Percentiles rank a stretch among this genome's conserved stretches.
These are phyloP conservation scores for Zymoseptoria tritici DNA, from an alignment of 2,329 filamentous ascomycete genomes.

Conservation along the genomic window DNA sequence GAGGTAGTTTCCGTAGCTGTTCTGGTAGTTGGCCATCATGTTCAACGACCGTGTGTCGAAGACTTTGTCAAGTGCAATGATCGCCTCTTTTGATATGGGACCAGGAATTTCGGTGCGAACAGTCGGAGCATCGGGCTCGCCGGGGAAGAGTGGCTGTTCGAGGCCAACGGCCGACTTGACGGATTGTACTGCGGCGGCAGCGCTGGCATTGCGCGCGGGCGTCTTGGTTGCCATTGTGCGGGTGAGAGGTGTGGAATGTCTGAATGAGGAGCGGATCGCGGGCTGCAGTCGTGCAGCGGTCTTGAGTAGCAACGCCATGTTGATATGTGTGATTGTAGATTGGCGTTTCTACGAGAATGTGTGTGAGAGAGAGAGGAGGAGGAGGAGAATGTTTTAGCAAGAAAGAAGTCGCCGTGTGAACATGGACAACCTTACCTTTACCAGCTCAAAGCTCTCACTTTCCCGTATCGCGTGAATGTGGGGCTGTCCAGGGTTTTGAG, in stretches of 20 bases:
- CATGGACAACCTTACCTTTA: neutral
- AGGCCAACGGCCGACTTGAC: conserved; percentile 14
- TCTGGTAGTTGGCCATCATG: conserved; percentile 69
- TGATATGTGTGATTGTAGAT: neutral
- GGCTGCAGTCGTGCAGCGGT: conserved; percentile 27
- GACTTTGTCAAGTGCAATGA: conserved; percentile 65
- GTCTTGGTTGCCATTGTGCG: conserved; percentile 28
- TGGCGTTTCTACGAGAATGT: neutral
- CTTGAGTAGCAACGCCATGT: conserved; percentile 29
- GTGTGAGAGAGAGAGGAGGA: neutral
- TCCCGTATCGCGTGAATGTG: no score
- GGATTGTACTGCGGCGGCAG: conserved; percentile 25
- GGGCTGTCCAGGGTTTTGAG: neutral
- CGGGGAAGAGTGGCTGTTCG: conserved; percentile 38
- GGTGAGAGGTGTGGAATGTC: conserved; percentile 9
- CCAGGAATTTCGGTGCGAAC: conserved; percentile 62
- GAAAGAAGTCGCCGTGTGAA: neutral
- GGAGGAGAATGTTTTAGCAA: neutral
- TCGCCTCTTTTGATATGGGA: conserved; percentile 61
- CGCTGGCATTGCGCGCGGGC: conserved; percentile 22
- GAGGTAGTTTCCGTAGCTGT: conserved; percentile 74
- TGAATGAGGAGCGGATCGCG: conserved; percentile 16
- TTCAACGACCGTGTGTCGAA: conserved; percentile 83
- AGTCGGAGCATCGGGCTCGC: conserved; percentile 51
- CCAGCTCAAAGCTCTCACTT: no score